Evolutionary conservation across 176 grass and related monocot genomes (phyloP).

Genomic region (Alopecurus myosuroides): DNA sequence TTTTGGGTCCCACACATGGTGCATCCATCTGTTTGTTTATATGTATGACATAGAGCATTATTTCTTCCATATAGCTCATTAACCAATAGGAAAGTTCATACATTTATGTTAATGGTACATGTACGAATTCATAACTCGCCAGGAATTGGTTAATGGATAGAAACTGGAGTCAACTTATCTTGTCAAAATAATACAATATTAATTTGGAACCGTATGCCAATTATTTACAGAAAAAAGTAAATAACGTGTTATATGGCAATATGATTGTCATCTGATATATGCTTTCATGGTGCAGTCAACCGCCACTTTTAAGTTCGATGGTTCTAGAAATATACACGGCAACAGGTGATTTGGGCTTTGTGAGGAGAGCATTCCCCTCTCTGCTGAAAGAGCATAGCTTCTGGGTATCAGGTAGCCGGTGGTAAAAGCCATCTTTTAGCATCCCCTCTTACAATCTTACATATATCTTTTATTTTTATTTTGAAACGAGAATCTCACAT

Average conservation of each 20-base stretch:
- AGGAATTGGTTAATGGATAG: background rate
- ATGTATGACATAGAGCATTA: background rate
- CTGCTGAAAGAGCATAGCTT: slow-evolving; percentile 89
- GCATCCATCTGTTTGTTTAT: background rate
- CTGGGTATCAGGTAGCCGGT: slow-evolving; percentile 83
- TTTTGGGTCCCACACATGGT: no score
- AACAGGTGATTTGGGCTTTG: slow-evolving; percentile 63
- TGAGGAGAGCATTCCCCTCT: slow-evolving; percentile 46
- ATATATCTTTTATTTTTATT: no score
- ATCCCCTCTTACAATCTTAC: slow-evolving; percentile 15
- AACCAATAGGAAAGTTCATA: background rate
- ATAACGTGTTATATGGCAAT: background rate
- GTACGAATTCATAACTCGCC: background rate
- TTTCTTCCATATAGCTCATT: background rate
- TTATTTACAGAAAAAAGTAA: background rate
- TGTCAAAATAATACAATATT: background rate
- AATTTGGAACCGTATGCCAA: background rate
- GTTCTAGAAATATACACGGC: slow-evolving; percentile 62
- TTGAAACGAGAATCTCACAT: no score
- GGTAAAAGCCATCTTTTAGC: background rate
- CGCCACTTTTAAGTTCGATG: slow-evolving; percentile 93
- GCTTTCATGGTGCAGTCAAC: slow-evolving; percentile 54
- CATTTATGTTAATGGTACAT: no score
- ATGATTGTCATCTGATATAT: background rate
- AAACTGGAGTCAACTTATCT: background rate